phyloP scores from a whole-genome alignment of 2,329 filamentous ascomycete genomes.

The Beauveria bassiana region DNA sequence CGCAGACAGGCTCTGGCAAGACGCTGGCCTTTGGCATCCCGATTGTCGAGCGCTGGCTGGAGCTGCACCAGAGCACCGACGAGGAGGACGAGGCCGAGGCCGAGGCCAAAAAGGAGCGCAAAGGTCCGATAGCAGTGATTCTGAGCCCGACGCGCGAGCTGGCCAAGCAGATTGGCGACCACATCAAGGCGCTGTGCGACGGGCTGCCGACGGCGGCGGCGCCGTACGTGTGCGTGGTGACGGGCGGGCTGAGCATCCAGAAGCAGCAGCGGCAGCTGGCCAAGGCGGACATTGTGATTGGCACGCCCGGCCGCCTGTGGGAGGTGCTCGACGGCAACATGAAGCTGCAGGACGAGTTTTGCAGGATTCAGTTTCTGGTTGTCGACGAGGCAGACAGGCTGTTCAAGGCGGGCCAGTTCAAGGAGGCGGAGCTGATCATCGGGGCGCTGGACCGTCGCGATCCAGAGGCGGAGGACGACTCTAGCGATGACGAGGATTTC shows the following conservation, averaged over 20 bases:
- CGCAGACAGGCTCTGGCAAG: conserved; percentile 92
- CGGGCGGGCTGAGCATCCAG: conserved; percentile 85
- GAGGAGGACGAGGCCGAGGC: conserved; percentile 65
- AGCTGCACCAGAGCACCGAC: conserved; percentile 30
- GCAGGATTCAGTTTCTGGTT: conserved; percentile 71
- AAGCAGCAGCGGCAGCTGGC: conserved; percentile 85
- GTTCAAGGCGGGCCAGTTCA: conserved; percentile 88
- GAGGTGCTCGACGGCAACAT: conserved; percentile 77
- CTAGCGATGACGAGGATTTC: conserved; percentile 34
- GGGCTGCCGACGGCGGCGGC: conserved; percentile 42
- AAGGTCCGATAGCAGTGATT: conserved; percentile 65
- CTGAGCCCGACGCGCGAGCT: conserved; percentile 89
- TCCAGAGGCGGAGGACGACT: conserved; percentile 42
- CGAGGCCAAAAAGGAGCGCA: conserved; percentile 30
- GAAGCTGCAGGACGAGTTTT: conserved; percentile 62
- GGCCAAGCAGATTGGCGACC: conserved; percentile 81
- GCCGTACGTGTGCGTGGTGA: conserved; percentile 77
- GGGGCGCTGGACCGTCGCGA: conserved; percentile 67
- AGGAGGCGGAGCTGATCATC: conserved; percentile 85
- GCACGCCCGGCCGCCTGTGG: conserved; percentile 88
- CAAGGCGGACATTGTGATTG: conserved; percentile 86
- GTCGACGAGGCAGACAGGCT: conserved; percentile 92
- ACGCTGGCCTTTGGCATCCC: conserved; percentile 92
- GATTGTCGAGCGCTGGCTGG: conserved; percentile 77
- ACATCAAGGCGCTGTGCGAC: conserved; percentile 67